A percentile compares a stretch with the other conserved stretches of the same genome.
Evolutionary conservation across 2,329 filamentous ascomycete species (phyloP).

Genomic region (Ophiocordyceps sinensis): DNA sequence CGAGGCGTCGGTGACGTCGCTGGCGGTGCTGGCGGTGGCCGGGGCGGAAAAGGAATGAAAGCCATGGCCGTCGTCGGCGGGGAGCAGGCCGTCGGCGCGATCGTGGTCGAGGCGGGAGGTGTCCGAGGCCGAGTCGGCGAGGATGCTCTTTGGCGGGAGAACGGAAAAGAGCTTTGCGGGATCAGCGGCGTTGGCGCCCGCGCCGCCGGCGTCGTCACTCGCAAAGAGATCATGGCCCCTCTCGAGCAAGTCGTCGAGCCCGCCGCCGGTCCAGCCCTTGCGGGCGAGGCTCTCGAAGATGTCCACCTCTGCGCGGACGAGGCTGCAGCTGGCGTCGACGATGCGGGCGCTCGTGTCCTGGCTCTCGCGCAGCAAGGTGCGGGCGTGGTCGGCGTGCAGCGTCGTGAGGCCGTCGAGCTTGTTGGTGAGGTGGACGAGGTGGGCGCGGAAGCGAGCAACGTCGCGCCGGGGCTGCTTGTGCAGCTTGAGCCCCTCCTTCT

Average conservation of each 20-base stretch:
- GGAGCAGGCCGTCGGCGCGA: slow-evolving; percentile 39
- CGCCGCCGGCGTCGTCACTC: slow-evolving; percentile 19
- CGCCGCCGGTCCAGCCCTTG: slow-evolving; percentile 54
- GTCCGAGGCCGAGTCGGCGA: slow-evolving; percentile 34
- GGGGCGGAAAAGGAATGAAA: slow-evolving; percentile 43
- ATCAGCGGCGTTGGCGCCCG: slow-evolving; percentile 16
- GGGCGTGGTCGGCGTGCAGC: slow-evolving; percentile 46
- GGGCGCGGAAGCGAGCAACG: slow-evolving; percentile 45
- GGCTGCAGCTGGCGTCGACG: slow-evolving; percentile 48
- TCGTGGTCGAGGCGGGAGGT: slow-evolving; percentile 20
- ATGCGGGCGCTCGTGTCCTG: slow-evolving; percentile 50
- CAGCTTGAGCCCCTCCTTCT: slow-evolving; percentile 50
- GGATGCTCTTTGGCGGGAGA: slow-evolving; percentile 47
- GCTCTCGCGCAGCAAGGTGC: slow-evolving; percentile 44
- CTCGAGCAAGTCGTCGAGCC: slow-evolving; percentile 50
- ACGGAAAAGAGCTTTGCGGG: slow-evolving; percentile 46
- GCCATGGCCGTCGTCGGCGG: slow-evolving; percentile 29
- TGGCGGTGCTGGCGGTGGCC: slow-evolving; percentile 10
- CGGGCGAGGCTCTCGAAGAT: slow-evolving; percentile 53
- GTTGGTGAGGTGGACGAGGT: slow-evolving; percentile 47
- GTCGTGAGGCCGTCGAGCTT: slow-evolving; percentile 48
- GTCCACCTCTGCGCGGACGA: slow-evolving; percentile 54
- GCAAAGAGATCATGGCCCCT: slow-evolving; percentile 48
- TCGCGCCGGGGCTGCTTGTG: slow-evolving; percentile 46
- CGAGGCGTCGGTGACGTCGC: slow-evolving; percentile 5